Conservation (phyloP, 1,139 yeast species). For the Hyphopichia fennica region DNA sequence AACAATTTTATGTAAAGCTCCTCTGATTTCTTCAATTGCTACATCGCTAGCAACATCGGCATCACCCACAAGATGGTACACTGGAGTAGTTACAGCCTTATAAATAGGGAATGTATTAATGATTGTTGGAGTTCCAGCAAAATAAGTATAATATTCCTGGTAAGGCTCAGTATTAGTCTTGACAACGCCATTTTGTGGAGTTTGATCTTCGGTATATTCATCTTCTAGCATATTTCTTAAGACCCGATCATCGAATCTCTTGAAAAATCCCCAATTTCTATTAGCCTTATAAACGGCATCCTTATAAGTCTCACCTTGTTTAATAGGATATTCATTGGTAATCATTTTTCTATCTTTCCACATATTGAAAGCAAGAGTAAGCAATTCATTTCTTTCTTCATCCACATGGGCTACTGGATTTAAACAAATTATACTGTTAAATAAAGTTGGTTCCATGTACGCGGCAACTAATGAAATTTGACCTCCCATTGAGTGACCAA, state of each 20-base stretch:
- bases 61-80: slow-evolving; percentile 42
- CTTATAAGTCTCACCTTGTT: slow-evolving; percentile 12
- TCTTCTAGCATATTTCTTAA: slow-evolving; percentile 34
- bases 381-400: slow-evolving; percentile 8
- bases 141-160: slow-evolving; percentile 30
- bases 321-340: slow-evolving; percentile 6
- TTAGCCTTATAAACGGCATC: slow-evolving; percentile 37
- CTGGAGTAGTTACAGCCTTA: slow-evolving; percentile 34
- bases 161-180: neutral
- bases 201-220: slow-evolving; percentile 33
- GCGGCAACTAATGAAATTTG: slow-evolving; percentile 45
- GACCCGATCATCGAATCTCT: slow-evolving; percentile 41
- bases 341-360: slow-evolving; percentile 10
- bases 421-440: slow-evolving; percentile 48
- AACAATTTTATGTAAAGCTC: slow-evolving; percentile 17
- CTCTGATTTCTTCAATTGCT: slow-evolving; percentile 19
- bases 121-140: slow-evolving; percentile 27
- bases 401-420: slow-evolving; percentile 53
- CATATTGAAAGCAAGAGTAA: slow-evolving; percentile 6
- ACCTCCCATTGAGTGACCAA: slow-evolving; percentile 73
- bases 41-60: slow-evolving; percentile 38
- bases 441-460: slow-evolving; percentile 43
- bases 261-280: slow-evolving; percentile 40
- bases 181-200: slow-evolving; percentile 11
- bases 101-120: slow-evolving; percentile 25